Evolutionary conservation across 73 alveolate genomes (phyloP).

Genomic region (Paramecium pentaurelia): DNA sequence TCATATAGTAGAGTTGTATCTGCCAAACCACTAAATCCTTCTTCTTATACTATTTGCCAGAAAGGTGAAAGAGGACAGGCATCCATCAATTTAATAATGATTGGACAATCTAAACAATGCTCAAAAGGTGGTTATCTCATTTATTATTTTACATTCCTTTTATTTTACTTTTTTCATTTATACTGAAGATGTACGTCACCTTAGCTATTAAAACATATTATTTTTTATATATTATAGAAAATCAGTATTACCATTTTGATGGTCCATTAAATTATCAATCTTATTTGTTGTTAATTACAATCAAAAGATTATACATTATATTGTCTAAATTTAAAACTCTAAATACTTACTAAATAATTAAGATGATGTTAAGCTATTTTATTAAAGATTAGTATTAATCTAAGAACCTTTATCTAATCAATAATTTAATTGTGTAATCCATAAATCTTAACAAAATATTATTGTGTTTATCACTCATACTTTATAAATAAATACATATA

Average conservation of each 20-base stretch:
- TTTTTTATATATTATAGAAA: not conserved
- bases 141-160: not conserved
- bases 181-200: not conserved
- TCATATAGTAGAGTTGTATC: not conserved
- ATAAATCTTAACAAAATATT: not conserved
- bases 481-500: too few species aligned
- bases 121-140: constrained; percentile 34
- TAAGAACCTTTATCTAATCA: not conserved
- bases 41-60: not conserved
- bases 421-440: too few species aligned
- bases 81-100: not conserved
- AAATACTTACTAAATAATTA: not conserved
- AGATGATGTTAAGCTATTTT: not conserved
- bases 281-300: not conserved
- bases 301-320: not conserved
- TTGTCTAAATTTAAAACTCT: not conserved
- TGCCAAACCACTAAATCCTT: not conserved
- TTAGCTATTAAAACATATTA: not conserved
- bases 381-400: not conserved
- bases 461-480: too few species aligned
- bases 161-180: not conserved
- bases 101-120: constrained; percentile 18
- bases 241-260: not conserved
- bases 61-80: constrained; percentile 35
- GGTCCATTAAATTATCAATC: not conserved